These are phyloP conservation scores for Mucor irregularis DNA, from an alignment of 371 early-diverging fungal species.

Conservation along the genomic window DNA sequence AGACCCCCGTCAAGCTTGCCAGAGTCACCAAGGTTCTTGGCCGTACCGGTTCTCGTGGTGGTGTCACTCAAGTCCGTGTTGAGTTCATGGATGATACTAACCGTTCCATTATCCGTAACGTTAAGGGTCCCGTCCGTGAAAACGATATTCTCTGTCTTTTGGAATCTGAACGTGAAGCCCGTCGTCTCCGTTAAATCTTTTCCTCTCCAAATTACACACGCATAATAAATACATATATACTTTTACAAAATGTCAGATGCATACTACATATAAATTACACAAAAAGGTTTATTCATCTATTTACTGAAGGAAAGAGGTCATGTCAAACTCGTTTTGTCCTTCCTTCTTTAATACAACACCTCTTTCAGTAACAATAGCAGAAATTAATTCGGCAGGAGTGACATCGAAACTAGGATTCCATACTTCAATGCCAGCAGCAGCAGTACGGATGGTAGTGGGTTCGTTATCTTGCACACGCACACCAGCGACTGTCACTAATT, in stretches of 20 bases:
- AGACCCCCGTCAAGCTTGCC: slow-evolving; percentile 87
- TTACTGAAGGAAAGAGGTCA: slow-evolving; percentile 46
- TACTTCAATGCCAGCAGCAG: slow-evolving; percentile 80
- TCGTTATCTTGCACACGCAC: slow-evolving; percentile 42
- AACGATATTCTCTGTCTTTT: slow-evolving; percentile 95
- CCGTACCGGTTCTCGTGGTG: slow-evolving; percentile 98
- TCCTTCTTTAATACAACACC: slow-evolving; percentile 77
- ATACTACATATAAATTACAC: too few relatives aligned
- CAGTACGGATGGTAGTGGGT: slow-evolving; percentile 71
- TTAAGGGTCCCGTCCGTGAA: slow-evolving; percentile 98
- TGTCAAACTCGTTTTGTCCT: slow-evolving; percentile 58
- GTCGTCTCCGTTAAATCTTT: slow-evolving; percentile 96
- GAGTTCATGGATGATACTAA: slow-evolving; percentile 95
- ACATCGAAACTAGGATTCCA: slow-evolving; percentile 98
- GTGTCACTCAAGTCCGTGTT: slow-evolving; percentile 98
- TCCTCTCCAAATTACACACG: too few relatives aligned
- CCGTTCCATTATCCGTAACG: slow-evolving; percentile 98
- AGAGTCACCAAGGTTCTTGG: slow-evolving; percentile 95
- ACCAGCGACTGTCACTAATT: slow-evolving; percentile 78
- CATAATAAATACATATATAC: too few relatives aligned
- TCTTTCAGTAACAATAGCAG: slow-evolving; percentile 92
- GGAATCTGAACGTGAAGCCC: slow-evolving; percentile 99
- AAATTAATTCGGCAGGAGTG: slow-evolving; percentile 85
- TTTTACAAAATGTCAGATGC: too few relatives aligned
- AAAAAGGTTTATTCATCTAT: neutral